Base-by-base conservation (phyloP, 768 basidiomycete genomes). In the Boletus rex-veris region DNA sequence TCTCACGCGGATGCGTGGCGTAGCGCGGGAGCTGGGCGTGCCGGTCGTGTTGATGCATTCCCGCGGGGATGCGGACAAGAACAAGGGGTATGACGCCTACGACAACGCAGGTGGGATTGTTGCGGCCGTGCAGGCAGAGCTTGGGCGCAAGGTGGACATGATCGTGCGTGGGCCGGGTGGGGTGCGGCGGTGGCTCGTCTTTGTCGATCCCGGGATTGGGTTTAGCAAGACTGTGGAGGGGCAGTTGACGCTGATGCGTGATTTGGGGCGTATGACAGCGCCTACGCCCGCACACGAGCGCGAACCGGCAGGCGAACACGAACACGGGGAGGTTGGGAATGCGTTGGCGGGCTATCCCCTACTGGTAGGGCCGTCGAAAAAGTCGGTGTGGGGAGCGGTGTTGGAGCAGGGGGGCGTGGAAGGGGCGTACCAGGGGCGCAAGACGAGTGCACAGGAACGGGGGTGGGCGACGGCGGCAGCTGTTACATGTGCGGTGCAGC, bases 41-140 rank as follows among this genome's bases (percentile, higher is more conserved):
- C 95, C 94, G 0, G 86, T 94, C 45, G 74, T 98, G 10, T 70
- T 98, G 53, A 98, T 98, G 96, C 96, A 99, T 69, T 93, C 92
- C 0, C 77, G 94, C 4, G 94, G 92, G 0, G 88, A 90, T 51
- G 90, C 91, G 0, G 83, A 85, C 16, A 60, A 75, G 57, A 80
- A 93, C 75, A 90, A 90, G 73, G 77, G 85, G 57, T 86, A 86
- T 61, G 62, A 60, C 15, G 51, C 81, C 86, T 64, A 68, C 69
- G 24, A 74, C 28, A 3, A 73, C 36, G 65, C 65, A 19, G 75
- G 73, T 30, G 68, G 66, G 8, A 81, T 92, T 5, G 55, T 95
- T 10, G 75, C 78, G 21, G 90, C 84, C 15, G 84, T 98, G 0
- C 75, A 80, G 8, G 62, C 70, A 0, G 95, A 98, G 66, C 78